A percentile compares a stretch with the other conserved stretches of the same genome.
Evolutionary conservation across 2,329 filamentous ascomycete genomes (phyloP).

Genomic region (Pseudogymnoascus verrucosus): DNA sequence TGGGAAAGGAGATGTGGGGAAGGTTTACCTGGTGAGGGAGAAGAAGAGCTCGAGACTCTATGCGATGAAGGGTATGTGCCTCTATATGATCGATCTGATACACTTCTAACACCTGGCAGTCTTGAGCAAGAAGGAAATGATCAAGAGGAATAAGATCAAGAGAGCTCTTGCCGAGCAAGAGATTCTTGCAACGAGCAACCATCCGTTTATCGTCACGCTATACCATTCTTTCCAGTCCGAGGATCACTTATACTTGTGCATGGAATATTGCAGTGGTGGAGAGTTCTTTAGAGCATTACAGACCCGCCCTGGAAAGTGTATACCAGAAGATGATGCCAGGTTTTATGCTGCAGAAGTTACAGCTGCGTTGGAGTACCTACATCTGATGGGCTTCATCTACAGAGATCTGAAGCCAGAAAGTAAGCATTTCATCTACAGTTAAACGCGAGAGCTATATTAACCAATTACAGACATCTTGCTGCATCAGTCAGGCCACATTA

Average conservation of each 20-base stretch:
- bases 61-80: conserved; percentile 85
- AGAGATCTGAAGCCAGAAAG: conserved; percentile 95
- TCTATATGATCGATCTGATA: neutral
- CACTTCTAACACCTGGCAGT: conserved; percentile 51
- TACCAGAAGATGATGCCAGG: conserved; percentile 89
- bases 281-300: conserved; percentile 97
- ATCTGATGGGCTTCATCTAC: conserved; percentile 99
- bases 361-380: conserved; percentile 89
- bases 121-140: conserved; percentile 99
- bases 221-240: conserved; percentile 99
- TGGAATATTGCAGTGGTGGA: conserved; percentile 98
- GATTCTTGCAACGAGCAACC: conserved; percentile 95
- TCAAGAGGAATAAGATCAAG: conserved; percentile 99
- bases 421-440: conserved; percentile 40
- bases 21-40: conserved; percentile 93
- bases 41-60: conserved; percentile 95
- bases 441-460: conserved; percentile 29
- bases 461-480: conserved; percentile 71
- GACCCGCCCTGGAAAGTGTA: conserved; percentile 93
- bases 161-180: conserved; percentile 94
- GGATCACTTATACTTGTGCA: conserved; percentile 97
- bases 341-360: conserved; percentile 98
- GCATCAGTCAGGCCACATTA: conserved; percentile 98
- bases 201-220: conserved; percentile 96
- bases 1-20: conserved; percentile 96